Base-by-base conservation (phyloP, 1,284 basidiomycete species). In the Moesziomyces antarcticus region DNA sequence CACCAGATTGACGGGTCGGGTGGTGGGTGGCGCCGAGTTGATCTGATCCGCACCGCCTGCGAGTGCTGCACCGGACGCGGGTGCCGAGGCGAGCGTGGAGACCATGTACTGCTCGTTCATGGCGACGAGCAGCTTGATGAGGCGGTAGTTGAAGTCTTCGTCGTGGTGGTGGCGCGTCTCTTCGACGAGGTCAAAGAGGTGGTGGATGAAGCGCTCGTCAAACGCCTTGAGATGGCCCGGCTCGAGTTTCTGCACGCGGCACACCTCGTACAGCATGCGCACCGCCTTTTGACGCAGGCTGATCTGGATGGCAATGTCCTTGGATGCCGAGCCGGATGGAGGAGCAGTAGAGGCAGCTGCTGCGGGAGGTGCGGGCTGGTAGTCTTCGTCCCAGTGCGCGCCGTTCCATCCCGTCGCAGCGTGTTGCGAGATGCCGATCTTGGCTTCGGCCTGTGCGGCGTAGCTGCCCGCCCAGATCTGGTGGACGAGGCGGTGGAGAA, bases 71-170 rank as follows among this genome's bases (percentile, higher is more conserved):
- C 66, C 61, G 49, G 50, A 20, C 52, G 73, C 56, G 81, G 84
- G 49, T 85, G 85, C 50, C 86, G 79, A 71, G 30, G 73, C 57
- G 30, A 87, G 67, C 3, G 86, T 84, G 0, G 87, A 90, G 10
- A 98, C 93, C 96, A 99, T 98, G 86, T 97, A 98, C 85, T 99
- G 96, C 85, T 99, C 96, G 82, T 98, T 98, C 42, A 99, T 87
- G 0, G 96, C 92, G 20, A 78, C 69, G 45, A 80, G 59, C 18
- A 80, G 53, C 42, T 71, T 75, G 65, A 77, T 79, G 42, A 74
- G 63, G 3, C 58, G 71, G 21, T 70, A 70, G 61, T 76, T 75
- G 63, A 76, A 71, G 25, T 73, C 50, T 55, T 99, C 97, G 79
- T 98, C 95, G 18, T 90, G 89, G 85, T 93, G 89, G 71, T 91